Conservation (phyloP, 2,329 filamentous ascomycete genomes). For the Talaromyces sp. region DNA sequence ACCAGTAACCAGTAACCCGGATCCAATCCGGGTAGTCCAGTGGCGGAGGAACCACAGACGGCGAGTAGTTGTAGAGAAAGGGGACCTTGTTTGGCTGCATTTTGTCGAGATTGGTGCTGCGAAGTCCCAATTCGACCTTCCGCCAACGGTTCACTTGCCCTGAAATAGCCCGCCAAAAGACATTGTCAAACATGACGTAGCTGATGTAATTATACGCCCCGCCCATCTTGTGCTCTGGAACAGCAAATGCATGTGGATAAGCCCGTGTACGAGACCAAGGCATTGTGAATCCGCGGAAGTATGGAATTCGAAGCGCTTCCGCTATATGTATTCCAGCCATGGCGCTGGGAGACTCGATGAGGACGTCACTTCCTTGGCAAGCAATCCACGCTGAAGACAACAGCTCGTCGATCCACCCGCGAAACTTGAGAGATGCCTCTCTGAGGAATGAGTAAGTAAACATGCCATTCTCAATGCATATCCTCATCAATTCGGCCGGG, state of each 20-base stretch:
- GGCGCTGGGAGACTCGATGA: slow-evolving; percentile 92
- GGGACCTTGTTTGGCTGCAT: slow-evolving; percentile 97
- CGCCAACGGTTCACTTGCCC: slow-evolving; percentile 92
- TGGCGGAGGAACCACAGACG: slow-evolving; percentile 86
- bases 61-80: slow-evolving; percentile 96
- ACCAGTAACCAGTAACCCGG: slow-evolving; percentile 96
- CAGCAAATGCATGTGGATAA: slow-evolving; percentile 94
- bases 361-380: slow-evolving; percentile 78
- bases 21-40: slow-evolving; percentile 98
- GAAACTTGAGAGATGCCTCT: slow-evolving; percentile 81
- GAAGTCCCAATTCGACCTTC: slow-evolving; percentile 70
- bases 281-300: slow-evolving; percentile 98
- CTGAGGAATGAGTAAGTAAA: slow-evolving; percentile 88
- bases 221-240: slow-evolving; percentile 88
- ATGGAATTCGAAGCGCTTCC: slow-evolving; percentile 85
- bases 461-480: slow-evolving; percentile 96
- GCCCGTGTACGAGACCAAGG: slow-evolving; percentile 94
- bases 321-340: slow-evolving; percentile 99
- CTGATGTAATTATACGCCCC: slow-evolving; percentile 93
- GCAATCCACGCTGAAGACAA: slow-evolving; percentile 75
- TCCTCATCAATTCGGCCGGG: slow-evolving; percentile 86
- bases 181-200: slow-evolving; percentile 91
- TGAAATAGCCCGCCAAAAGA: slow-evolving; percentile 93
- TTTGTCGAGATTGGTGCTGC: slow-evolving; percentile 77
- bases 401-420: slow-evolving; percentile 90